Base-by-base conservation (phyloP, 2,329 filamentous ascomycete genomes). In the Xylaria multiplex region DNA sequence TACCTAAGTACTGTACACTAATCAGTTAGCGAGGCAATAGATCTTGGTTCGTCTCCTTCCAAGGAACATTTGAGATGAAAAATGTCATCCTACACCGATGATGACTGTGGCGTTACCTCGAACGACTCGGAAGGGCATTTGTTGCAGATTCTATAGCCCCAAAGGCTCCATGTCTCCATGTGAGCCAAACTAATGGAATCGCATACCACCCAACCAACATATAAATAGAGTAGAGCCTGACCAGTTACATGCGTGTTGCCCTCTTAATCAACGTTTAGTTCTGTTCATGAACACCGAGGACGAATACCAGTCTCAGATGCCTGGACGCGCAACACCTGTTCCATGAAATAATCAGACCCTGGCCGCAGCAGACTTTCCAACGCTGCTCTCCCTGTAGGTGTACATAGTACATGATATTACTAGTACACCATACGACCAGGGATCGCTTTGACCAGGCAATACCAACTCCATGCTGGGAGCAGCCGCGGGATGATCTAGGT, bases 61-160 rank as follows among this genome's bases (percentile, higher is more conserved):
- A 58, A 58, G 22, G 13, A 48, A 35, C 8, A 45, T 57, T 60
- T 64, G 13, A 56, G 8, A 57, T 30, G 54, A 35, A 45, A 45
- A 30, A n/a, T 60, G 61, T 64, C 57, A 61, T 56, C 46, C 37
- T 24, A 13, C n/a, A 61, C 14, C 4, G 13, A 43, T 43, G 49
- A 43, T 6, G 42, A 43, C 32, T 37, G 24, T 63, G 53, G 11
- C 13, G 45, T 37, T 13, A 52, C 48, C 11, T 63, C 24, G 24
- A 27, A 35, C n/a, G 30, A 9, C 22, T 50, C 14, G 13, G 14
- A 35, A 55, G 42, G 30, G 14, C 19, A 6, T 40, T 50, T n/a
- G 37, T 49, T 16, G 35, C 16, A 16, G 49, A 30, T 35, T 13
- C n/a, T 24, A 24, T 49, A 24, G 30, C 22, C n/a, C 48, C 9